Percentiles rank a stretch among this genome's conserved stretches.
Evolutionary conservation across 139 green algal genomes (phyloP).

Genomic region (Chlorella sp.): DNA sequence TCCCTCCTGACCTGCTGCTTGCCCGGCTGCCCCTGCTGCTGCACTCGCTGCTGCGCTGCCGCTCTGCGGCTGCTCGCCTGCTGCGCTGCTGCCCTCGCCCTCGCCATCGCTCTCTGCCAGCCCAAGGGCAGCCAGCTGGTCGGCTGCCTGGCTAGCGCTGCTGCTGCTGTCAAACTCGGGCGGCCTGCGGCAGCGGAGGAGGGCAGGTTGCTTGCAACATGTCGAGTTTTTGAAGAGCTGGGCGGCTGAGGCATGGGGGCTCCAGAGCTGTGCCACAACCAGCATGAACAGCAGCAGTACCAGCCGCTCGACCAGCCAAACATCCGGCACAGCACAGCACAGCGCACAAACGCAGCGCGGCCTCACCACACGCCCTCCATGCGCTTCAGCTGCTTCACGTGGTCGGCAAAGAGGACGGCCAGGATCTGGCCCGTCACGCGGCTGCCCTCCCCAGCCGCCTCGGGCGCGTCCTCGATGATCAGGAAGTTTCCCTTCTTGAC

Average conservation of each 20-base stretch:
- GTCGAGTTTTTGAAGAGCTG: too few species aligned
- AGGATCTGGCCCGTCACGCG: constrained; percentile 70
- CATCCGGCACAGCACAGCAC: not conserved
- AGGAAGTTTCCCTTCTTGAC: constrained; percentile 74
- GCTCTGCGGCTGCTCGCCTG: constrained; percentile 1
- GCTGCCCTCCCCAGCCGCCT: constrained; percentile 24
- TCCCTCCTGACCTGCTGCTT: not conserved
- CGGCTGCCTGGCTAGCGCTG: not conserved
- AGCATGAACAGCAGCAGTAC: too few species aligned
- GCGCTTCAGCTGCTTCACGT: constrained; percentile 68
- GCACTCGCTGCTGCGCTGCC: not conserved
- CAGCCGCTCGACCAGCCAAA: too few species aligned
- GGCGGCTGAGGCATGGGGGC: too few species aligned
- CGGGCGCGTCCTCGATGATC: constrained; percentile 58
- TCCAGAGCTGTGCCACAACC: too few species aligned
- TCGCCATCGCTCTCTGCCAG: constrained; percentile 4
- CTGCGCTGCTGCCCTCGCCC: not conserved
- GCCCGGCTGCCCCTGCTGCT: not conserved
- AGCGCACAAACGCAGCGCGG: too few species aligned
- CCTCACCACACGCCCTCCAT: constrained; percentile 68
- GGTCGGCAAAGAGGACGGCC: constrained; percentile 70
- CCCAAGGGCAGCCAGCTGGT: constrained; percentile 1
- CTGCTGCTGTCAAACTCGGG: constrained; percentile 29
- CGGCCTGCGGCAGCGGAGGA: constrained; percentile 6
- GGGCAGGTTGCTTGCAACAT: not conserved